Conservation (phyloP, 768 basidiomycete genomes). For the Russula emetica region DNA sequence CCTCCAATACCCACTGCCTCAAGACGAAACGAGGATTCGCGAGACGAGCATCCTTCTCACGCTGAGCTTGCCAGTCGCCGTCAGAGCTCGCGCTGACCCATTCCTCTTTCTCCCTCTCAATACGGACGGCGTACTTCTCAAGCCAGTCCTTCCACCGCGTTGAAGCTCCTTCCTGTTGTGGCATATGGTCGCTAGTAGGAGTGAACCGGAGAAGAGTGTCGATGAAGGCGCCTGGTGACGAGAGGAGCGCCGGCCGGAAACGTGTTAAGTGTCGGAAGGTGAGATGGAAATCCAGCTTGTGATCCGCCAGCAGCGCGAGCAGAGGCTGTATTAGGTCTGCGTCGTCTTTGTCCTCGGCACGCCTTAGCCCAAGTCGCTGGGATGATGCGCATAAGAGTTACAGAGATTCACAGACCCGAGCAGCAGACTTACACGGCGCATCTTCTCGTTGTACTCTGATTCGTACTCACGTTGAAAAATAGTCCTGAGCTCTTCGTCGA, state of each 20-base stretch:
- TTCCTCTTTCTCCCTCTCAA: conserved; percentile 48
- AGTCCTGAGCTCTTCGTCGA: conserved; percentile 57
- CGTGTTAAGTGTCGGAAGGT: conserved; percentile 70
- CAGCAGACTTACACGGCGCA: conserved; percentile 55
- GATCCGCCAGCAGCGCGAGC: conserved; percentile 65
- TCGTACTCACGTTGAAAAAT: conserved; percentile 56
- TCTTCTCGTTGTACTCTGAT: conserved; percentile 58
- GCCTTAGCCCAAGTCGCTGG: conserved; percentile 74
- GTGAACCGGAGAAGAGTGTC: conserved; percentile 44
- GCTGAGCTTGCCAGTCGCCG: conserved; percentile 20
- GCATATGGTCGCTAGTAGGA: conserved; percentile 40
- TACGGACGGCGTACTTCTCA: conserved; percentile 52
- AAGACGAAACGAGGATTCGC: conserved; percentile 90
- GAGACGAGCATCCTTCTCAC: conserved; percentile 42
- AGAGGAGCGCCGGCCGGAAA: conserved; percentile 49
- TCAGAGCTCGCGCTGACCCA: conserved; percentile 50
- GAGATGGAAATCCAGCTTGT: conserved; percentile 82
- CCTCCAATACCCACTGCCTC: conserved; percentile 94
- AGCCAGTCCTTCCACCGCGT: conserved; percentile 63
- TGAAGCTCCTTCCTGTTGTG: conserved; percentile 45
- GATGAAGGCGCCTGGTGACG: conserved; percentile 42
- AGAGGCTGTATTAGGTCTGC: conserved; percentile 56
- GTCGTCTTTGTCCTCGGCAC: conserved; percentile 56
- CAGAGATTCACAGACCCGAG: neutral
- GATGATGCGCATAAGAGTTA: neutral